phyloP scores from a whole-genome alignment of 139 green algal genomes.

The Volvox africanus region DNA sequence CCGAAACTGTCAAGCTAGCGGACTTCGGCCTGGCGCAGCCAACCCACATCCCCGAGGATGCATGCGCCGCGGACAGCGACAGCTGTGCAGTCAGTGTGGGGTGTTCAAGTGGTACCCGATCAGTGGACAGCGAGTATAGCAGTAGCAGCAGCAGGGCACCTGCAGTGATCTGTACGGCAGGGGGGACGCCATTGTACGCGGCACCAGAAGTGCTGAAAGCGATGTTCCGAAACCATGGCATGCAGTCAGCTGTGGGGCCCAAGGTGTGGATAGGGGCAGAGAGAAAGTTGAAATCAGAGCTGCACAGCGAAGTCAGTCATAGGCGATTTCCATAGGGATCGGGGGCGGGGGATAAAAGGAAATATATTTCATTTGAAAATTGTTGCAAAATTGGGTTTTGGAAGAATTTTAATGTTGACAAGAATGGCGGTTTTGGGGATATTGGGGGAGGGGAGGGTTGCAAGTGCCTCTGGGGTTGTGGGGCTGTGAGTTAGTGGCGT shows the following conservation, averaged over 20 bases:
- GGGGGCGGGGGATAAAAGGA: no score
- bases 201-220: slow-evolving; percentile 67
- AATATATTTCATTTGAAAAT: no score
- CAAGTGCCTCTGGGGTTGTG: no score
- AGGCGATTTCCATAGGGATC: no score
- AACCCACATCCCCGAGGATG: slow-evolving; percentile 10
- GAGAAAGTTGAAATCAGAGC: no score
- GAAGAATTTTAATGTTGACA: no score
- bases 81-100: not conserved
- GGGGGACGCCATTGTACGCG: slow-evolving; percentile 67
- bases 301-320: no score
- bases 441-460: no score
- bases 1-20: slow-evolving; percentile 45
- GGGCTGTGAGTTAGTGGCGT: no score
- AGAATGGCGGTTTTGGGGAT: no score
- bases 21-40: slow-evolving; percentile 66
- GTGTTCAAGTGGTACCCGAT: not conserved
- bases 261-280: slow-evolving; percentile 4
- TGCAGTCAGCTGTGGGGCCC: slow-evolving; percentile 43
- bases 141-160: not conserved
- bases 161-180: slow-evolving; percentile 39
- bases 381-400: no score
- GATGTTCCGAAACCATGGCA: slow-evolving; percentile 55
- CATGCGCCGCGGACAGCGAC: slow-evolving; percentile 33
- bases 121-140: slow-evolving; percentile 40